These are phyloP conservation scores for Spatholobus suberectus DNA, from an alignment of 306 rosid species.

Conservation along the genomic window DNA sequence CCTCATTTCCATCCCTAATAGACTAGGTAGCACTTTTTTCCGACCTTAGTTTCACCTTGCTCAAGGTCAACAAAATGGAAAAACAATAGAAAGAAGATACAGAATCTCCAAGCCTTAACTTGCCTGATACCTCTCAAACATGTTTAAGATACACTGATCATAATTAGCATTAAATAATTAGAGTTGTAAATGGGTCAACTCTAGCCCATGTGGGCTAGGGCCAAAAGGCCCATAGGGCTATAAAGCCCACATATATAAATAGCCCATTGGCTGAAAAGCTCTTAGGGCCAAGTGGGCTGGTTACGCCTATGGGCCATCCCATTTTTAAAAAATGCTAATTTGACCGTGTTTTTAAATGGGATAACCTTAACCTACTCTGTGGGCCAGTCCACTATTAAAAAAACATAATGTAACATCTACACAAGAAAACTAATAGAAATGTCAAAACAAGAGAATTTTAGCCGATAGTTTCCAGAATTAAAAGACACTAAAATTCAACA, in stretches of 20 bases:
- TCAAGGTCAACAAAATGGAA: constrained; percentile 9
- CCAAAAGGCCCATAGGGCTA: not conserved
- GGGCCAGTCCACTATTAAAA: not conserved
- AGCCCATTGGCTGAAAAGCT: no score
- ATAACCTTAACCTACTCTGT: not conserved
- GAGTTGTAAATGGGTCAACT: no score
- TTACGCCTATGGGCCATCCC: not conserved
- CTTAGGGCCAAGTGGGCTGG: not conserved
- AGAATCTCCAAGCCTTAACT: constrained; percentile 9
- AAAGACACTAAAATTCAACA: no score
- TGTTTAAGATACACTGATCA: no score
- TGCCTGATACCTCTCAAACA: not conserved
- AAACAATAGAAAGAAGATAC: not conserved
- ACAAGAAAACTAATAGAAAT: no score
- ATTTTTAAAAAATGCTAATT: not conserved
- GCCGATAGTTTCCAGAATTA: not conserved
- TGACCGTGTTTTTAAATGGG: no score
- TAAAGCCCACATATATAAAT: not conserved
- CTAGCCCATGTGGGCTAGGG: not conserved
- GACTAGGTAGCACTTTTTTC: constrained; percentile 5
- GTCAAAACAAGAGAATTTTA: no score
- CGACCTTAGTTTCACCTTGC: not conserved
- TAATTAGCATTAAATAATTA: no score
- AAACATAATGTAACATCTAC: no score
- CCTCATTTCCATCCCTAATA: constrained; percentile 9